These are phyloP conservation scores for Pelargonium nanum DNA, from an alignment of 345 rosid species.

Conservation along the genomic window DNA sequence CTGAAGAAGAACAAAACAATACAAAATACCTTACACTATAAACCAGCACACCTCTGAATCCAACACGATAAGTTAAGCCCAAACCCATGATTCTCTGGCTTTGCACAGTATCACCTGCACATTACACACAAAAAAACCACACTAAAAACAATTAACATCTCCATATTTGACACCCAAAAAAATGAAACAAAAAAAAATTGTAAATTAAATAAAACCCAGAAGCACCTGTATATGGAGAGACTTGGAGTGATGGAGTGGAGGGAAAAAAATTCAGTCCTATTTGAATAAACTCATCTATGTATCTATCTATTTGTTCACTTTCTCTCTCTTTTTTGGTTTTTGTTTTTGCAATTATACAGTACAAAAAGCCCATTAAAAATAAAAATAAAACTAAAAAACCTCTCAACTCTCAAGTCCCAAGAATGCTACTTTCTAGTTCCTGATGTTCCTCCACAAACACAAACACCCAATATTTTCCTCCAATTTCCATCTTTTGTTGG, in stretches of 20 bases:
- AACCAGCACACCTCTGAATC: conserved; percentile 1
- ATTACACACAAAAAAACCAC: neutral
- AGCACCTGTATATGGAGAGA: conserved; percentile 2
- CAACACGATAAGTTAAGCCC: neutral
- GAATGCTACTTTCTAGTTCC: too few species aligned
- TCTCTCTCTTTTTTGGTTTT: too few species aligned
- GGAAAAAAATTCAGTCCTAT: too few species aligned
- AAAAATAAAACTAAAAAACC: too few species aligned
- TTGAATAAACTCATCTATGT: too few species aligned
- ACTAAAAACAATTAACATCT: neutral
- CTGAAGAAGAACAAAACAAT: neutral
- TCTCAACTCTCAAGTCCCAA: too few species aligned
- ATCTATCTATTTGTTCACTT: too few species aligned
- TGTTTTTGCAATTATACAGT: too few species aligned
- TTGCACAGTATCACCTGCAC: neutral
- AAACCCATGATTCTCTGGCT: neutral
- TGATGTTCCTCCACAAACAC: too few species aligned
- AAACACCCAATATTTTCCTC: too few species aligned
- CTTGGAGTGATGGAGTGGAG: neutral
- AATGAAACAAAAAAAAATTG: neutral
- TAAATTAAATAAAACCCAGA: neutral
- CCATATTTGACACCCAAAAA: neutral
- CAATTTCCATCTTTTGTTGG: neutral
- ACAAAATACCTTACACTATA: neutral
- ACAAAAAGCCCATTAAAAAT: too few species aligned